Evolutionary conservation across 495 filamentous ascomycete genomes (phyloP).

Genomic region (Aspergillus egyptiacus): DNA sequence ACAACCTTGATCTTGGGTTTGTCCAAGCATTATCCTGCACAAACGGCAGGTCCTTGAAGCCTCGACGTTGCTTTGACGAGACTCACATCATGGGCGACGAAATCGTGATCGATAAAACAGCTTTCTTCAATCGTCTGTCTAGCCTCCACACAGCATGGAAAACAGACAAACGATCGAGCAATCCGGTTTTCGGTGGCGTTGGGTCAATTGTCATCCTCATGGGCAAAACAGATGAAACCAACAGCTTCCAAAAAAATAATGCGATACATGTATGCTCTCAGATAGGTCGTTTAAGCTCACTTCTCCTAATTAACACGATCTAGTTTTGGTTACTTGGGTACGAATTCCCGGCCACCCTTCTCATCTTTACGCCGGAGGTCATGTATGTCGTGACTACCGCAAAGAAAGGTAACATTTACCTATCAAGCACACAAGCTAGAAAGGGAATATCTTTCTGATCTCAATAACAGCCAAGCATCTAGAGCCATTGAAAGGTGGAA

Average conservation of each 20-base stretch:
- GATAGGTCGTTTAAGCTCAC: neutral
- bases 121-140: slow-evolving; percentile 87
- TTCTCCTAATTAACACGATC: neutral
- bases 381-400: slow-evolving; percentile 89
- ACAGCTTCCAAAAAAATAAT: slow-evolving; percentile 85
- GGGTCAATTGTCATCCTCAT: slow-evolving; percentile 82
- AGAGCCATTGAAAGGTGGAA: slow-evolving; percentile 84
- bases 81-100: slow-evolving; percentile 49
- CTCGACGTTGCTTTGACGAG: slow-evolving; percentile 13
- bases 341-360: slow-evolving; percentile 93
- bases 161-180: slow-evolving; percentile 72
- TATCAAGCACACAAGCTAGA: neutral
- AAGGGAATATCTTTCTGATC: neutral
- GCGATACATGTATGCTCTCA: slow-evolving; percentile 74
- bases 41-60: slow-evolving; percentile 5
- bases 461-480: slow-evolving; percentile 71
- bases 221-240: slow-evolving; percentile 87
- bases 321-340: slow-evolving; percentile 98
- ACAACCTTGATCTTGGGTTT: too few relatives aligned
- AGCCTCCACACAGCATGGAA: slow-evolving; percentile 90
- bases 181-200: slow-evolving; percentile 76
- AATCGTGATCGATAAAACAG: slow-evolving; percentile 84
- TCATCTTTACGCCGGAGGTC: slow-evolving; percentile 81
- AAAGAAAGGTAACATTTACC: slow-evolving; percentile 72
- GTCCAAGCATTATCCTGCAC: neutral